Evolutionary conservation across 805 yeast genomes (phyloP).

Genomic region (Candida quercuum): DNA sequence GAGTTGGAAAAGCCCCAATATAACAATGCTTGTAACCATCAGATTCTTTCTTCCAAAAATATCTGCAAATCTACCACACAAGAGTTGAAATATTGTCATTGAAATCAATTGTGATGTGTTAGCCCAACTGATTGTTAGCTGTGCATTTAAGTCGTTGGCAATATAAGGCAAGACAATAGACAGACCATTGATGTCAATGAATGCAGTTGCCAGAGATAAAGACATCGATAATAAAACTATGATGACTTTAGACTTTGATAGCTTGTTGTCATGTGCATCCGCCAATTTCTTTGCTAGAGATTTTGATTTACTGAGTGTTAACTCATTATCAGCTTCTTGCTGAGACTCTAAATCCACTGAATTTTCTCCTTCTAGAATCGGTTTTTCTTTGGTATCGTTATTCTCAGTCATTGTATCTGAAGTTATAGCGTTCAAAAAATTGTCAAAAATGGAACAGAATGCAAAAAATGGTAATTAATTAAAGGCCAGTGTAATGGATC

Average conservation of each 20-base stretch:
- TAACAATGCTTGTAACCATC: conserved; percentile 33
- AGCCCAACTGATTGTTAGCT: conserved; percentile 52
- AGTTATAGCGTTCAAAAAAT: too few relatives aligned
- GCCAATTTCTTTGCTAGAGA: conserved; percentile 14
- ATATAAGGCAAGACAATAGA: conserved; percentile 31
- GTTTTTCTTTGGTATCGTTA: too few relatives aligned
- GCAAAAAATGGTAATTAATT: too few relatives aligned
- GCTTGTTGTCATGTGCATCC: conserved; percentile 13
- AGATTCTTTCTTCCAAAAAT: conserved; percentile 49
- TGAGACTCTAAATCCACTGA: too few relatives aligned
- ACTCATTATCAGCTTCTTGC: too few relatives aligned
- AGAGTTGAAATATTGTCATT: conserved; percentile 46
- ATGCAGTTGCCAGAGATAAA: conserved; percentile 15
- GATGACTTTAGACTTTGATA: conserved; percentile 4
- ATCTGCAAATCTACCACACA: conserved; percentile 52
- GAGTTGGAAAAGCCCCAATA: conserved; percentile 40
- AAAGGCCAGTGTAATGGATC: too few relatives aligned
- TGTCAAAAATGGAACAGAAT: too few relatives aligned
- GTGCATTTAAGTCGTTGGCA: conserved; percentile 42
- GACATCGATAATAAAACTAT: conserved; percentile 13
- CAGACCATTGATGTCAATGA: conserved; percentile 16
- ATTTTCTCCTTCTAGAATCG: too few relatives aligned
- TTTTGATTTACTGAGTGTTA: too few relatives aligned
- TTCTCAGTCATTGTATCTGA: too few relatives aligned
- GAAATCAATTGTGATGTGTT: conserved; percentile 52